phyloP scores from a whole-genome alignment of 164 flowering plant species.

The Malania oleifera region DNA sequence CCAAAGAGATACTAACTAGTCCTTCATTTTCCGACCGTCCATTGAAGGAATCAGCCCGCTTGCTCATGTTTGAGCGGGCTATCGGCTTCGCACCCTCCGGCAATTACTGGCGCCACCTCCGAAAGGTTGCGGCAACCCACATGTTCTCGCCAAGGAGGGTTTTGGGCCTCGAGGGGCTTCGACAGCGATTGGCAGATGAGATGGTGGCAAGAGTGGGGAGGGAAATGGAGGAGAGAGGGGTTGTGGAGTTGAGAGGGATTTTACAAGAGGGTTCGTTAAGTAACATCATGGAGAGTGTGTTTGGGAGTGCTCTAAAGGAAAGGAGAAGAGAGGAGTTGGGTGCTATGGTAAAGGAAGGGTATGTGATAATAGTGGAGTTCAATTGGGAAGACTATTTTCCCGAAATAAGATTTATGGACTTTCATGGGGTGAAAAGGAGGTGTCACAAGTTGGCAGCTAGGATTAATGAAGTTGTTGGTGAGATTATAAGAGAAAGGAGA shows the following conservation, averaged over 20 bases:
- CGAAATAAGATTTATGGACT: conserved; percentile 47
- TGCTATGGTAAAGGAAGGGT: conserved; percentile 71
- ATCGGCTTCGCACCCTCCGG: conserved; percentile 88
- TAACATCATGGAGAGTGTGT: conserved; percentile 63
- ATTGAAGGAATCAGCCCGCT: conserved; percentile 50
- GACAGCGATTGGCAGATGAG: conserved; percentile 34
- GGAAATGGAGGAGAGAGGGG: conserved; percentile 43
- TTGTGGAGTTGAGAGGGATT: conserved; percentile 49
- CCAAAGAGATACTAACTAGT: conserved; percentile 59
- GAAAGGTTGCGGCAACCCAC: conserved; percentile 52
- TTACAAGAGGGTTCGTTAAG: conserved; percentile 48
- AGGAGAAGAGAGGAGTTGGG: conserved; percentile 39
- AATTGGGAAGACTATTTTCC: conserved; percentile 73
- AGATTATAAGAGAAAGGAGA: conserved; percentile 48
- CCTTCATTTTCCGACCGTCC: conserved; percentile 74
- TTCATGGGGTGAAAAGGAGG: conserved; percentile 68
- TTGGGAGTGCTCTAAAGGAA: conserved; percentile 34
- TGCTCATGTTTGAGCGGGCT: conserved; percentile 83
- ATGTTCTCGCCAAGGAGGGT: conserved; percentile 74
- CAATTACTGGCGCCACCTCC: conserved; percentile 61
- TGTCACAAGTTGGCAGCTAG: conserved; percentile 43
- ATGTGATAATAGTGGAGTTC: conserved; percentile 53
- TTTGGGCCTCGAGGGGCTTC: conserved; percentile 32
- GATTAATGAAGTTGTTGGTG: conserved; percentile 41
- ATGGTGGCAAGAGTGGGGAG: conserved; percentile 30